Evolutionary conservation across 2,329 filamentous ascomycete genomes (phyloP), one percentile per base, ranked within the genome.

Genomic region (Diaporthe velutina): DNA sequence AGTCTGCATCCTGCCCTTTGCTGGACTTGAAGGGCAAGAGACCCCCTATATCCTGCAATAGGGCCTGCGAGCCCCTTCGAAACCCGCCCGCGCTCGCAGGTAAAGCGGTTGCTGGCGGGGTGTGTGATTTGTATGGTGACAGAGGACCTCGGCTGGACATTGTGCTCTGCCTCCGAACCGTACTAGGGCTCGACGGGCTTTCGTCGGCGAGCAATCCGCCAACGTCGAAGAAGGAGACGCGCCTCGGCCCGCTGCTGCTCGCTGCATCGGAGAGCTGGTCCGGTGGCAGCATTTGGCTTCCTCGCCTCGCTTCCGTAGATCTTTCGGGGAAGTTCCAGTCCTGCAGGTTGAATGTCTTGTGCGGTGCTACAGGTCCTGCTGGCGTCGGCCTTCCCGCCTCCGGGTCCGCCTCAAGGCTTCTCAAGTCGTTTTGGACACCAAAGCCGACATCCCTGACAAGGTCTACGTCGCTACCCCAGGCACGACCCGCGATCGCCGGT

Each of bases 391-490:
- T 79, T 35, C 81, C 80, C 70, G 55, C 72, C 48, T 77, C 76
- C 3, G 73, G 73, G 15, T 77, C 74, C 4, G 79, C 77, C 22
- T 80, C 82, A 2, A 77, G 79, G 15, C 86, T 84, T 42, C 88
- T 86, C 25, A 92, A 80, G 72, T 89, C 86, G 1, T 86, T 87
- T 52, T 89, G 86, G 4, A 91, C 88, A 17, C 93, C 90, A 52
- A 96, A 90, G 10, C 96, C 96, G 4, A 98, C 80, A 75, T 93
- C 94, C 68, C 93, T 88, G 6, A 97, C 95, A 1, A 98, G 89
- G 81, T 98, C 95, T 80, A 97, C 95, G 79, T 98, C 96, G 78
- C 95, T 98, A 57, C 95, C 95, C 92, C 94, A 96, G 73, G 94
- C 91, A 67, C 90, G 90, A 75, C 92, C 85, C 42, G 74, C 74